A percentile compares a stretch with the other conserved stretches of the same genome.
Evolutionary conservation across 2,329 filamentous ascomycete species (phyloP).

Genomic region (Pleoardoris graminearum): DNA sequence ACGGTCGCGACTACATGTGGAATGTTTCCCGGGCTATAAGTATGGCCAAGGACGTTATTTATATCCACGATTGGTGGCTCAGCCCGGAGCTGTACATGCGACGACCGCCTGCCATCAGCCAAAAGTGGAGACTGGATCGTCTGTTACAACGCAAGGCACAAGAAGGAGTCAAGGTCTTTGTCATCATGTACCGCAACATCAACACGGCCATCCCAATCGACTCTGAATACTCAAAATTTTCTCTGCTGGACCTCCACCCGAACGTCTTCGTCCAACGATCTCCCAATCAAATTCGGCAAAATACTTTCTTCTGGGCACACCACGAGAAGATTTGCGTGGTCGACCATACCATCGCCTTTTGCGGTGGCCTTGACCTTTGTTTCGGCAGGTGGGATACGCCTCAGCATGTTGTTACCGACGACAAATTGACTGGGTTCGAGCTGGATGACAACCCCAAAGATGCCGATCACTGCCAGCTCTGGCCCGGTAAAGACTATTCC

Average conservation of each 20-base stretch:
- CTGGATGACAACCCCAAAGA: conserved; percentile 73
- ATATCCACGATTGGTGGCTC: conserved; percentile 99
- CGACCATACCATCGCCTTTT: conserved; percentile 93
- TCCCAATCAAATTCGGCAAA: conserved; percentile 97
- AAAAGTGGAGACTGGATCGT: conserved; percentile 95
- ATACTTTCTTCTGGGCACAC: conserved; percentile 99
- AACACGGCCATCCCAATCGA: conserved; percentile 97
- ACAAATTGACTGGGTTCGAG: conserved; percentile 95
- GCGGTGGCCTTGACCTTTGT: conserved; percentile 93
- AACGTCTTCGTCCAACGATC: conserved; percentile 97
- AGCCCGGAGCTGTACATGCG: conserved; percentile 96
- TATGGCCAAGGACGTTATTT: conserved; percentile 96
- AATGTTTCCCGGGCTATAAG: conserved; percentile 95
- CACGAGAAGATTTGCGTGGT: conserved; percentile 98
- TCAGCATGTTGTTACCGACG: conserved; percentile 86
- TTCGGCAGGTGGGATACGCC: conserved; percentile 98
- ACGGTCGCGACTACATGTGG: conserved; percentile 99
- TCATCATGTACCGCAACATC: conserved; percentile 97
- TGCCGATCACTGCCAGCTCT: conserved; percentile 91
- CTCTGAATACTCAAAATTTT: conserved; percentile 97
- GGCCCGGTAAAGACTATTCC: conserved; percentile 97
- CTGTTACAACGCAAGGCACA: conserved; percentile 90
- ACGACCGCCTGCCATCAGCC: conserved; percentile 89
- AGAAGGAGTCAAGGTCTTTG: conserved; percentile 95
- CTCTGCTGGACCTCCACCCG: conserved; percentile 88